These are phyloP conservation scores for Fraxinus nigra DNA, from an alignment of 305 asterid species.

Conservation along the genomic window DNA sequence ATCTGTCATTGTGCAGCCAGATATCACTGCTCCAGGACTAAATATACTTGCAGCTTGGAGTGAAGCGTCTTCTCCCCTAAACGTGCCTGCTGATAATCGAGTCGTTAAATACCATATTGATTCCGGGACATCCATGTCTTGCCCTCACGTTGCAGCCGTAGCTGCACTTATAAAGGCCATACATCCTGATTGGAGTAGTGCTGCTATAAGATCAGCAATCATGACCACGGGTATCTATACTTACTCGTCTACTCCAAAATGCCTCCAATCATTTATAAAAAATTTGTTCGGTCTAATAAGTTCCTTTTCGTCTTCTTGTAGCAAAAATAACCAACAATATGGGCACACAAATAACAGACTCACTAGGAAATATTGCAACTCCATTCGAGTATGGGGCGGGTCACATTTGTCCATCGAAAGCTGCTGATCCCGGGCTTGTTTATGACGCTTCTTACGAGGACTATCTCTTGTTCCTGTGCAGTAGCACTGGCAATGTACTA, in stretches of 20 bases:
- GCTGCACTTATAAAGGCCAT: constrained; percentile 60
- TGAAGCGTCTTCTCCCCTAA: constrained; percentile 52
- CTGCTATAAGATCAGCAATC: constrained; percentile 71
- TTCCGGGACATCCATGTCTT: constrained; percentile 75
- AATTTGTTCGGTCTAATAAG: neutral
- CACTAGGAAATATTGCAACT: constrained; percentile 29
- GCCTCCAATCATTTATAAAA: neutral
- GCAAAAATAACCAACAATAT: constrained; percentile 32
- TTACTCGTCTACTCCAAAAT: neutral
- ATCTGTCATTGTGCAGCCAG: constrained; percentile 45
- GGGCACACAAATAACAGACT: constrained; percentile 32
- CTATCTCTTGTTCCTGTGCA: constrained; percentile 45
- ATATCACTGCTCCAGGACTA: constrained; percentile 73
- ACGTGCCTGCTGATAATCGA: constrained; percentile 34
- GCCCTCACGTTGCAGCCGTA: constrained; percentile 58
- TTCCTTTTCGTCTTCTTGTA: constrained; percentile 5
- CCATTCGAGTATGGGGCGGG: constrained; percentile 50
- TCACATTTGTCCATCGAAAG: constrained; percentile 47
- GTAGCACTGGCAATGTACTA: neutral
- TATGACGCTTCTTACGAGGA: constrained; percentile 39
- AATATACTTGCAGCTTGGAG: constrained; percentile 78
- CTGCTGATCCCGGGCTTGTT: constrained; percentile 53
- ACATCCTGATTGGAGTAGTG: constrained; percentile 76
- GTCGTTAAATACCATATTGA: constrained; percentile 44
- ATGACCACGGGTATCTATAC: constrained; percentile 48